A percentile compares a stretch with the other conserved stretches of the same genome.
These are phyloP conservation scores for Hortaea werneckii DNA, from an alignment of 2,329 filamentous ascomycete species.

Conservation along the genomic window DNA sequence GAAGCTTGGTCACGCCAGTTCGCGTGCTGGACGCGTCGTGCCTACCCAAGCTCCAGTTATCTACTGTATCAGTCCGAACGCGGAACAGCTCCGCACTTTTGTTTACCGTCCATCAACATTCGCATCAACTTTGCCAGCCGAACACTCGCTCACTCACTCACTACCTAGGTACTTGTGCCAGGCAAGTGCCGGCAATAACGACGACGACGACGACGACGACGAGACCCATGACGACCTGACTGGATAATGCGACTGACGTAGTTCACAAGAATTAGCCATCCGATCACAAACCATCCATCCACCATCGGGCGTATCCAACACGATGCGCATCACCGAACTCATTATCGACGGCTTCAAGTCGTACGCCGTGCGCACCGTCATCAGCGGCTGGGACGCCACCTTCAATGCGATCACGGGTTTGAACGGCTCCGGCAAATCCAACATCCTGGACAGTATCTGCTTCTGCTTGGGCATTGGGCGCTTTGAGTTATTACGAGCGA, in stretches of 20 bases:
- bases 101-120: neutral
- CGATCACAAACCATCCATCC: too few relatives aligned
- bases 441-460: slow-evolving; percentile 96
- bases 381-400: slow-evolving; percentile 90
- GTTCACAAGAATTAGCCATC: neutral
- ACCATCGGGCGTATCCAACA: neutral
- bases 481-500: slow-evolving; percentile 25
- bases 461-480: slow-evolving; percentile 67
- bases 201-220: neutral
- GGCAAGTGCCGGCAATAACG: neutral
- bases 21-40: too few relatives aligned
- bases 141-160: too few relatives aligned
- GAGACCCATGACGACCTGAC: neutral
- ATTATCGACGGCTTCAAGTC: slow-evolving; percentile 67
- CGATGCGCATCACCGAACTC: slow-evolving; percentile 26
- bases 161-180: too few relatives aligned
- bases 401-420: slow-evolving; percentile 99
- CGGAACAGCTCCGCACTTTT: neutral
- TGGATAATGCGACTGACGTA: neutral
- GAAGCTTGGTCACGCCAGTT: too few relatives aligned
- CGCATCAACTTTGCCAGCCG: too few relatives aligned
- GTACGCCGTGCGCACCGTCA: slow-evolving; percentile 81
- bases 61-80: too few relatives aligned
- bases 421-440: slow-evolving; percentile 96
- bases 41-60: too few relatives aligned